These are phyloP conservation scores for Erodium moschatum DNA, from an alignment of 441 rosid species.

Conservation along the genomic window DNA sequence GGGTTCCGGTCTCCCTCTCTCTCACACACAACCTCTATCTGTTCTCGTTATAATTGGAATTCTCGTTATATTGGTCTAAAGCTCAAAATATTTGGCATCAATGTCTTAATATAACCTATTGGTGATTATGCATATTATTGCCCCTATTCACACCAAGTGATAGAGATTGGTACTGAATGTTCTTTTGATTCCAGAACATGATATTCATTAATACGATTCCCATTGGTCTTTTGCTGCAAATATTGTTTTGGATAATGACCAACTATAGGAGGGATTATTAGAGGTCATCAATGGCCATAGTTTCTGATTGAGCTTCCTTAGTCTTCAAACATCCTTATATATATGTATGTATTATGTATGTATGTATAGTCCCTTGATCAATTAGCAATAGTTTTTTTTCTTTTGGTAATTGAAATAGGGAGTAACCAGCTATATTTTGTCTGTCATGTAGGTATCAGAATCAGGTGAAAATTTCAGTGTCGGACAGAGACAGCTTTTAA, in stretches of 20 bases:
- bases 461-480: slow-evolving; percentile 92
- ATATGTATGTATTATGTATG: neutral
- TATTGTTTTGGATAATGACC: neutral
- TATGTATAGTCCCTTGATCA: neutral
- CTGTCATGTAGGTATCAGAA: slow-evolving; percentile 54
- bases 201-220: neutral
- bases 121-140: neutral
- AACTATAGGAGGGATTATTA: neutral
- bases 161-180: neutral
- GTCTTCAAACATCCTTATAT: neutral
- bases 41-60: neutral
- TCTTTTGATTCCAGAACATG: neutral
- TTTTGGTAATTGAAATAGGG: neutral
- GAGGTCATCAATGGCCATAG: neutral
- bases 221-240: neutral
- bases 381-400: neutral
- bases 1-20: neutral
- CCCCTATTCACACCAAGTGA: neutral
- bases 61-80: neutral
- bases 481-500: slow-evolving; percentile 81
- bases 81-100: neutral
- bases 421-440: slow-evolving; percentile 3
- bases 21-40: neutral
- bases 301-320: neutral
- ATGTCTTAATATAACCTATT: neutral